Evolutionary conservation across 495 filamentous ascomycete species (phyloP).

Genomic region (Staphylotrichum longicolle): DNA sequence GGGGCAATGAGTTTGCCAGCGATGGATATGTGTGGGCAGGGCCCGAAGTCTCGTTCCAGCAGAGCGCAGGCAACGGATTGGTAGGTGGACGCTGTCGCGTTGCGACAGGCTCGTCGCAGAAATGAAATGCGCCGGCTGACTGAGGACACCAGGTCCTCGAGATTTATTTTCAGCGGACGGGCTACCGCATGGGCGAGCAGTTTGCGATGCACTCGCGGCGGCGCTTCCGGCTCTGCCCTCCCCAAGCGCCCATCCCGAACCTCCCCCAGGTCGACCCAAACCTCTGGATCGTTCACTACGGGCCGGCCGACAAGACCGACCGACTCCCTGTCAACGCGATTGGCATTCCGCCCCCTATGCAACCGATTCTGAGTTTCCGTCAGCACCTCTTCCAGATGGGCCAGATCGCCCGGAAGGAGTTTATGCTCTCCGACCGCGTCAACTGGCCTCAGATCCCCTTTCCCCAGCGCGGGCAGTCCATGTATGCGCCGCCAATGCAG

Average conservation of each 20-base stretch:
- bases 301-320: slow-evolving; percentile 65
- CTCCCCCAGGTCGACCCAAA: slow-evolving; percentile 69
- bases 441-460: slow-evolving; percentile 86
- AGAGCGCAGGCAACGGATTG: slow-evolving; percentile 69
- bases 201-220: slow-evolving; percentile 71
- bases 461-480: slow-evolving; percentile 51
- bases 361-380: slow-evolving; percentile 61
- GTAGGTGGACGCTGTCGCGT: slow-evolving; percentile 47
- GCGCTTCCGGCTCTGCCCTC: slow-evolving; percentile 75
- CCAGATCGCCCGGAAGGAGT: slow-evolving; percentile 83
- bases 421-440: slow-evolving; percentile 82
- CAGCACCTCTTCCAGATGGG: slow-evolving; percentile 71
- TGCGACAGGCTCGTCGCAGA: too few species aligned
- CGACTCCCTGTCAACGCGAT: slow-evolving; percentile 66
- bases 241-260: slow-evolving; percentile 58
- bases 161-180: slow-evolving; percentile 74
- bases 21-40: slow-evolving; percentile 92
- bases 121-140: slow-evolving; percentile 20
- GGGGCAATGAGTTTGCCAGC: slow-evolving; percentile 70
- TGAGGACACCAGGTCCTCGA: slow-evolving; percentile 57
- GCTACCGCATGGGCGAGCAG: slow-evolving; percentile 68
- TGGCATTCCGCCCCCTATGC: slow-evolving; percentile 55
- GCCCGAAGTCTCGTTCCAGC: slow-evolving; percentile 65
- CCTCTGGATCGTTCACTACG: slow-evolving; percentile 94
- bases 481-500: slow-evolving; percentile 38